Percentiles rank a stretch among this genome's conserved stretches.
Conservation (phyloP, 2,329 filamentous ascomycete species). For the Beauveria medogensis region DNA sequence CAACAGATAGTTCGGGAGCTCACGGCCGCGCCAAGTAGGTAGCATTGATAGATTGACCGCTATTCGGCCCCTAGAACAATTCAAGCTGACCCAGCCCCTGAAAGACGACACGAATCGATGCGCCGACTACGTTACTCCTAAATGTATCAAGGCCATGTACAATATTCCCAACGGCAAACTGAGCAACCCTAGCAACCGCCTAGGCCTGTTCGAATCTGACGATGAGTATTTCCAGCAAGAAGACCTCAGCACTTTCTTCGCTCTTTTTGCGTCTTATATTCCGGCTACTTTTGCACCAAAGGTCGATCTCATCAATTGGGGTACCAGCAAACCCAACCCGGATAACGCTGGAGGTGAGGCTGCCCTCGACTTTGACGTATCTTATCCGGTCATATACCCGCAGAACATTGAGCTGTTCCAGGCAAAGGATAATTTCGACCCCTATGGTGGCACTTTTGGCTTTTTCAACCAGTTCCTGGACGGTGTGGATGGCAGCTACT, state of each 20-base stretch:
- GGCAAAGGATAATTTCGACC: conserved; percentile 14
- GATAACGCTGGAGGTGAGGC: conserved; percentile 28
- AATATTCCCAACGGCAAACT: conserved; percentile 21
- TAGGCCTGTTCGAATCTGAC: conserved; percentile 34
- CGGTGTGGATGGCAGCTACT: conserved; percentile 45
- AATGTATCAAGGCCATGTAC: conserved; percentile 42
- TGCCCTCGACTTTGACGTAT: conserved; percentile 30
- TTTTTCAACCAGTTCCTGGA: conserved; percentile 40
- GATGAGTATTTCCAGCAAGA: conserved; percentile 32
- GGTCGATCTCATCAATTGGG: conserved; percentile 22
- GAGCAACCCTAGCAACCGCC: conserved; percentile 25
- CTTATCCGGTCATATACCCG: too few species aligned
- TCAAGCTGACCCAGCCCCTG: not conserved
- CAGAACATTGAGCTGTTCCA: not conserved
- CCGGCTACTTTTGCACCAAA: conserved; percentile 29
- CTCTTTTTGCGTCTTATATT: conserved; percentile 24
- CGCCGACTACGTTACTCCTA: conserved; percentile 45
- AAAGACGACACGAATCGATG: conserved; percentile 25
- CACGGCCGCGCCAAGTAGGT: not conserved
- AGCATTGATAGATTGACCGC: not conserved
- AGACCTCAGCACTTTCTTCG: conserved; percentile 31
- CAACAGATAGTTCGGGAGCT: not conserved
- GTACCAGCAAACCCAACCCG: conserved; percentile 12
- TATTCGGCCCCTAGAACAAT: too few species aligned
- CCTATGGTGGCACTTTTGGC: conserved; percentile 15